Evolutionary conservation across 1,284 basidiomycete genomes (phyloP).

Genomic region (Schizophyllum amplum): DNA sequence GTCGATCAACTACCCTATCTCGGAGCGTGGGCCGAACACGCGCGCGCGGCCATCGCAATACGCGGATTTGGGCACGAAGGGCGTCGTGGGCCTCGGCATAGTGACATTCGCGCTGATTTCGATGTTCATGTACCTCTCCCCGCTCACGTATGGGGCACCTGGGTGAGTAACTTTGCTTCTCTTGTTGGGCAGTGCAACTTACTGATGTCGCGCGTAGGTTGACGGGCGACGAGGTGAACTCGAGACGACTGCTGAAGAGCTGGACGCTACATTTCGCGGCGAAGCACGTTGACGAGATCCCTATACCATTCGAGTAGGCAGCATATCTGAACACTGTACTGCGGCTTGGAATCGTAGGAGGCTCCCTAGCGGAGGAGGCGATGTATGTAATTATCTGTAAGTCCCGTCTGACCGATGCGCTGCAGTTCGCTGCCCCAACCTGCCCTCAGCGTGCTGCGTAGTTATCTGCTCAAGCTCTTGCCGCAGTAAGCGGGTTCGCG

Average conservation of each 20-base stretch:
- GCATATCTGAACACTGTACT: neutral
- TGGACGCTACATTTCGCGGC: conserved; percentile 85
- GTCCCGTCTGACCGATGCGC: too few species aligned
- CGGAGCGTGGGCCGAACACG: conserved; percentile 54
- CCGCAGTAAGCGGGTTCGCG: too few species aligned
- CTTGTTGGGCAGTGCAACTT: neutral
- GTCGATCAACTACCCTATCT: conserved; percentile 90
- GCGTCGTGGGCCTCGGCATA: conserved; percentile 51
- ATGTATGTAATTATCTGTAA: too few species aligned
- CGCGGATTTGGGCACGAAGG: conserved; percentile 68
- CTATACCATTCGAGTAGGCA: neutral
- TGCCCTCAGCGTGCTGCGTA: too few species aligned
- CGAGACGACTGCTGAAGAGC: conserved; percentile 60
- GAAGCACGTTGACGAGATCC: conserved; percentile 43
- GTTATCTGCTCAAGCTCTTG: too few species aligned
- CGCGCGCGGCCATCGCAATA: conserved; percentile 53
- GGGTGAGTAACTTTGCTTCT: conserved; percentile 49
- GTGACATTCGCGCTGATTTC: conserved; percentile 39
- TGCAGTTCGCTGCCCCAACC: too few species aligned
- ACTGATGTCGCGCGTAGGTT: conserved; percentile 37
- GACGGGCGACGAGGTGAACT: conserved; percentile 66
- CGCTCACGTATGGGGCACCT: conserved; percentile 87
- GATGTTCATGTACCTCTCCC: conserved; percentile 72
- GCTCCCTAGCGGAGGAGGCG: too few species aligned
- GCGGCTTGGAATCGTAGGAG: too few species aligned